Evolutionary conservation across 148 eudicot genomes (phyloP), one percentile per base, ranked within the genome.

Genomic region (Rhododendron simsii): DNA sequence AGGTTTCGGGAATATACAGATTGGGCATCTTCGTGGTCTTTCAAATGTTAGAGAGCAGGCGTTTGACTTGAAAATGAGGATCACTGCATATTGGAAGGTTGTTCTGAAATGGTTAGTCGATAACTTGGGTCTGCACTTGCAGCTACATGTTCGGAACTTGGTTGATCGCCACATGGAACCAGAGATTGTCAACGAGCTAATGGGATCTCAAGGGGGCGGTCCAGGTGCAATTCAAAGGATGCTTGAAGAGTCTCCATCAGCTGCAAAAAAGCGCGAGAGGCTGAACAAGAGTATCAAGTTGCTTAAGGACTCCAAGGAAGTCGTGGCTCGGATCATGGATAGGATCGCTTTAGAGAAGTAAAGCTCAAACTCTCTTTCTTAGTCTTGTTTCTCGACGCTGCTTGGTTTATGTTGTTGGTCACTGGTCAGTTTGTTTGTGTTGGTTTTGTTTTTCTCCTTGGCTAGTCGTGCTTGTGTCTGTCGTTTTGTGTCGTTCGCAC

Each of bases 41-140:
- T 81, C 76, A 20, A n/a, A 63, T 50, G 53, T 59, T 7, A 82
- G 80, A 28, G 84, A 83, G 48, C 80, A 90, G 35, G 92, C 92
- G 0, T 90, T 87, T 63, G 92, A 90, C 47, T 1, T 90, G 87
- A 90, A 90, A 55, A 88, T 88, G 90, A 86, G 92, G 44, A 80
- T 90, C 57, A 65, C 77, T 1, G 89, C 92, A 15, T 90, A 90
- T 44, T 92, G 94, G 94, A 93, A 89, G 81, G 85, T 92, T 61
- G 98, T 93, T 23, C 69, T 93, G 15, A 90, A 85, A 45, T 86
- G 96, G n/a, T 37, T 93, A 47, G 93, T 93, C 0, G 96, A 94
- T 81, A 88, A 86, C 1, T 86, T 91, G 87, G 98, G 95, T 0
- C 76, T 92, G 61, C 93, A 95, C 63, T 21, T 95, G 87, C 81